Percentiles rank a stretch among this genome's conserved stretches.
These are phyloP conservation scores for Yamadazyma atmosphaerica DNA, from an alignment of 1,139 yeast species.

Conservation along the genomic window DNA sequence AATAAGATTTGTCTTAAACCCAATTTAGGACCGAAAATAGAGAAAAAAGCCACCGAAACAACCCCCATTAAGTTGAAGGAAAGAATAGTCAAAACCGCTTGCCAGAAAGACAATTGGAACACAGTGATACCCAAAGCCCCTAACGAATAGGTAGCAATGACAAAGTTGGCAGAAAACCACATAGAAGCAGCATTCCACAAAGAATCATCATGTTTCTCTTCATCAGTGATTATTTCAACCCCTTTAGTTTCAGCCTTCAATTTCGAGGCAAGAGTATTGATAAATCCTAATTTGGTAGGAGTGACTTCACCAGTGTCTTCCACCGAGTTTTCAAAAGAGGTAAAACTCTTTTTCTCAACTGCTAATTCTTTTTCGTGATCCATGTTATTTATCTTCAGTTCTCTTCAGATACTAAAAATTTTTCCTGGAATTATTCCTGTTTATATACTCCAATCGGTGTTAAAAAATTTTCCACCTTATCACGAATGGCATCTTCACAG, in stretches of 20 bases:
- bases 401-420: too few relatives aligned
- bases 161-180: slow-evolving; percentile 94
- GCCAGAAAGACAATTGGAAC: slow-evolving; percentile 64
- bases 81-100: slow-evolving; percentile 58
- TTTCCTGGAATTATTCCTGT: too few relatives aligned
- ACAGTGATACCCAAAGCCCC: slow-evolving; percentile 75
- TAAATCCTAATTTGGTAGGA: slow-evolving; percentile 17
- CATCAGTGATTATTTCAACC: slow-evolving; percentile 66
- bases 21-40: slow-evolving; percentile 78
- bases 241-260: slow-evolving; percentile 66
- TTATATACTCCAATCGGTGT: neutral
- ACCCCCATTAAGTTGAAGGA: slow-evolving; percentile 76
- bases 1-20: slow-evolving; percentile 90
- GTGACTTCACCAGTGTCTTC: slow-evolving; percentile 19
- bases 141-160: slow-evolving; percentile 76
- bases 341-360: slow-evolving; percentile 65
- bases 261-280: slow-evolving; percentile 31
- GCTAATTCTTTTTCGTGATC: slow-evolving; percentile 59
- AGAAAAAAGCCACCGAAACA: slow-evolving; percentile 77
- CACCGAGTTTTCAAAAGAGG: slow-evolving; percentile 42
- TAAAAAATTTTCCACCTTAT: neutral
- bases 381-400: too few relatives aligned
- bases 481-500: neutral
- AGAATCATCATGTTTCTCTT: slow-evolving; percentile 62
- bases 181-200: slow-evolving; percentile 74